Base-by-base conservation (phyloP, 305 asterid species). In the Lippia alba region DNA sequence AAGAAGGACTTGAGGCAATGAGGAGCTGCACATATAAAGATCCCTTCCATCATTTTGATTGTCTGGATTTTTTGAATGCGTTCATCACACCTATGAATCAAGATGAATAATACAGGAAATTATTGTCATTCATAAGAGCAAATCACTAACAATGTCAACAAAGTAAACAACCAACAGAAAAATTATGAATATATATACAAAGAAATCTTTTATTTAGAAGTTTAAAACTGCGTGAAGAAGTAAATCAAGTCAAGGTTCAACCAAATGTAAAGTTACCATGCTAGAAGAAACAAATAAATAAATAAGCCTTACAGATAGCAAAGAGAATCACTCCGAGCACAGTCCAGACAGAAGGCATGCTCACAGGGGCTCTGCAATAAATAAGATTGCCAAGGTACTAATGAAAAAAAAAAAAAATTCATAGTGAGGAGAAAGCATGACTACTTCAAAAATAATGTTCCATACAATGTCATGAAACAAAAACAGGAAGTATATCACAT, bases 11-110 rank as follows among this genome's bases (percentile, higher is more conserved):
- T 95, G 79, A 89, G 81, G 73, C 98, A 92, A 74, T 89, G 97
- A 19, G 99, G 97, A 51, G 98, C 97, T 45, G 96, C 97, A 66
- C 99, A 92, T 45, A 92, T 54, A 66, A 79, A 81, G 71, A 95
- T 85, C 62, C 96, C 96, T 79, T 92, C 98, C 94, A 89, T 85
- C 96, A 89, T 79, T 86, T 95, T 95, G 61, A 95, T 95, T 20
- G 98, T 95, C 78, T 95, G 98, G 69, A 95, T 95, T 93, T 89
- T 95, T 59, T 90, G 96, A 82, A 92, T 79, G 67, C 98, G 97
- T 41, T 85, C 93, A 48, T 90, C 90, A 68, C 98, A 95, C 70
- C 99, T 92, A 88, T 39, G 59, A 45, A 76, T 10, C 61, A 72
- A 80, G 61, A 75, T 39, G 64, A 73, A 30, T 20, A 20, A 56